Conservation (phyloP, 192 early-diverging fungal species). For the Coemansia sp. region DNA sequence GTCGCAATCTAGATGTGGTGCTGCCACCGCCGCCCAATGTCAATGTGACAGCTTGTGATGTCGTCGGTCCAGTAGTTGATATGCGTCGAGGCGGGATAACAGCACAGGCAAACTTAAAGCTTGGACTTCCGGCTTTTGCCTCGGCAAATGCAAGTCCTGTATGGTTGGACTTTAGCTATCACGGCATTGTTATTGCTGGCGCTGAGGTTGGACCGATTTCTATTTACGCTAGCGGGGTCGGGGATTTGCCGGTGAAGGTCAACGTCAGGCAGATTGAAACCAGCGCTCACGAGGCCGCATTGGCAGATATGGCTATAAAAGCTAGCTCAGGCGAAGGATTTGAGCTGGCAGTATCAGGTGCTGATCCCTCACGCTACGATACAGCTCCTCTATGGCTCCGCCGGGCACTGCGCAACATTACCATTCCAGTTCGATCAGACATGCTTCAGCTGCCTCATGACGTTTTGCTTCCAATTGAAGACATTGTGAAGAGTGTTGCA, state of each 20-base stretch:
- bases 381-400: conserved; percentile 34
- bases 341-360: conserved; percentile 17
- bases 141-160: conserved; percentile 28
- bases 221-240: not conserved
- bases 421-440: conserved; percentile 10
- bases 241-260: conserved; percentile 6
- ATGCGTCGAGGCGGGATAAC: conserved; percentile 15
- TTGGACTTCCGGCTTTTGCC: conserved; percentile 8
- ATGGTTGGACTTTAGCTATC: conserved; percentile 20
- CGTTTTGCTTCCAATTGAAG: conserved; percentile 7
- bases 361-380: conserved; percentile 10
- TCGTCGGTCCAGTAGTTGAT: conserved; percentile 23
- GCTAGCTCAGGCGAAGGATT: conserved; percentile 8
- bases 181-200: conserved; percentile 18
- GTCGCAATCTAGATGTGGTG: conserved; percentile 16
- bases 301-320: conserved; percentile 17
- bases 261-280: conserved; percentile 20
- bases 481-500: conserved; percentile 18
- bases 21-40: conserved; percentile 14
- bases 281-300: conserved; percentile 18
- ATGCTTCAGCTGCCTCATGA: not conserved
- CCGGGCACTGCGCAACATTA: conserved; percentile 11
- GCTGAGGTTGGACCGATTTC: conserved; percentile 21
- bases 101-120: conserved; percentile 12
- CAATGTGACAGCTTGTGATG: conserved; percentile 14